Percentiles rank a stretch among this genome's conserved stretches.
phyloP scores from a whole-genome alignment of 768 basidiomycete genomes.

The Suillus cothurnatus region DNA sequence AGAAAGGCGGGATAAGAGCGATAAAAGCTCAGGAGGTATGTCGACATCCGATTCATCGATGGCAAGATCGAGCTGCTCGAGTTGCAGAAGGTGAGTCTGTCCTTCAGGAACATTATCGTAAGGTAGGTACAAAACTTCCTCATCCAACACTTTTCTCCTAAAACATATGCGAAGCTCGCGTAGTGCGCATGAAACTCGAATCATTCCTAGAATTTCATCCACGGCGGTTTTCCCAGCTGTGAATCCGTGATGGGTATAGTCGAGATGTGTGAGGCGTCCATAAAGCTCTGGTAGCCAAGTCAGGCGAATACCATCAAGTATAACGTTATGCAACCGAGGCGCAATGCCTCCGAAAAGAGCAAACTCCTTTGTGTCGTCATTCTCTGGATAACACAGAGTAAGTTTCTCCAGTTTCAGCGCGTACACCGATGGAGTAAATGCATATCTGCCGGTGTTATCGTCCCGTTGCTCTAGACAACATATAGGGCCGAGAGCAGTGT shows the following conservation, averaged over 20 bases:
- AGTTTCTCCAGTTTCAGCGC: constrained; percentile 55
- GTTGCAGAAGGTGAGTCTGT: constrained; percentile 38
- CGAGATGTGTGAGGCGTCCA: constrained; percentile 59
- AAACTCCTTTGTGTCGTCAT: constrained; percentile 72
- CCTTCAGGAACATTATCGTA: constrained; percentile 33
- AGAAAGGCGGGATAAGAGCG: constrained; percentile 51
- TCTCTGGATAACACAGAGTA: constrained; percentile 57
- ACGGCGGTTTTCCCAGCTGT: constrained; percentile 57
- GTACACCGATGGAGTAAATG: constrained; percentile 28
- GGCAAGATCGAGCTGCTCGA: constrained; percentile 49
- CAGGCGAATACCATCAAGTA: constrained; percentile 65
- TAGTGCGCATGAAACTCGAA: constrained; percentile 54
- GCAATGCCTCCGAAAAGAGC: constrained; percentile 62
- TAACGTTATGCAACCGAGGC: constrained; percentile 55
- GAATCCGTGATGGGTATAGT: constrained; percentile 76
- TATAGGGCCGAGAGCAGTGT: constrained; percentile 59
- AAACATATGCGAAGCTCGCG: constrained; percentile 59
- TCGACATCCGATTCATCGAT: constrained; percentile 60
- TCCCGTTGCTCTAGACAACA: constrained; percentile 38
- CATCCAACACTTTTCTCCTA: constrained; percentile 37
- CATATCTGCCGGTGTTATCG: constrained; percentile 10
- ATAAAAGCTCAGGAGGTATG: constrained; percentile 61
- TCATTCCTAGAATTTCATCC: constrained; percentile 57
- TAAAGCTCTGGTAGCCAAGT: constrained; percentile 66
- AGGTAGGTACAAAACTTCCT: constrained; percentile 24